These are phyloP conservation scores for Dictyostelium intermedium DNA, from an alignment of 78 protist species.

Conservation along the genomic window DNA sequence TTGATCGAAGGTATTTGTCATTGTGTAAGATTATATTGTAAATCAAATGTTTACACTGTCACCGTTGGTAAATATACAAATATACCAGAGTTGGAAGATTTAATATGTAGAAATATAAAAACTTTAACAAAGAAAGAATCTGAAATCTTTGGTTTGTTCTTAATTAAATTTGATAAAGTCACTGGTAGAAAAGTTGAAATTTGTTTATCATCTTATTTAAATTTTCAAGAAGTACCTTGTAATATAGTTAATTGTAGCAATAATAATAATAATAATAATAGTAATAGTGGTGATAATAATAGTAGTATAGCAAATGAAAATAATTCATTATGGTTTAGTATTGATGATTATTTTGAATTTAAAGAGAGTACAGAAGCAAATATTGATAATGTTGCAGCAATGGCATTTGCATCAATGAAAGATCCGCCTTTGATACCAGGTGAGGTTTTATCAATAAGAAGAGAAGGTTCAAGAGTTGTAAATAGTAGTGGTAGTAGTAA, in stretches of 20 bases:
- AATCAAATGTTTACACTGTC: constrained; percentile 2
- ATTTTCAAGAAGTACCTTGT: not conserved
- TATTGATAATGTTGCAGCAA: constrained; percentile 15
- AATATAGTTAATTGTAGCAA: not conserved
- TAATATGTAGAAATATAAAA: not conserved
- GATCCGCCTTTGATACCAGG: constrained; percentile 45
- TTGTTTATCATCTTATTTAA: not conserved
- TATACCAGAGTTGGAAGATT: constrained; percentile 24
- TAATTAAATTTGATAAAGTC: not conserved
- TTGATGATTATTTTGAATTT: constrained; percentile 25
- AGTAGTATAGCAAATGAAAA: not conserved
- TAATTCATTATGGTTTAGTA: not conserved
- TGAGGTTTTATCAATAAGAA: constrained; percentile 8
- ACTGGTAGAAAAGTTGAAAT: not conserved
- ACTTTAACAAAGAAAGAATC: not conserved
- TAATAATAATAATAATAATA: not conserved
- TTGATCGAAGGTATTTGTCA: constrained; percentile 44
- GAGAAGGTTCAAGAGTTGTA: constrained; percentile 30
- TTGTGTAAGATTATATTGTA: constrained; percentile 34
- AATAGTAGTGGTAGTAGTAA: not conserved
- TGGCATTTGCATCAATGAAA: constrained; percentile 23
- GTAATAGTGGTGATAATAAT: not conserved
- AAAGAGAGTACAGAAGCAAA: not conserved
- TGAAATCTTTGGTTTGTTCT: constrained; percentile 41
- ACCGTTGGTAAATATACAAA: constrained; percentile 25